Base-by-base conservation (phyloP, 2,329 filamentous ascomycete genomes). In the Graphium sp. region DNA sequence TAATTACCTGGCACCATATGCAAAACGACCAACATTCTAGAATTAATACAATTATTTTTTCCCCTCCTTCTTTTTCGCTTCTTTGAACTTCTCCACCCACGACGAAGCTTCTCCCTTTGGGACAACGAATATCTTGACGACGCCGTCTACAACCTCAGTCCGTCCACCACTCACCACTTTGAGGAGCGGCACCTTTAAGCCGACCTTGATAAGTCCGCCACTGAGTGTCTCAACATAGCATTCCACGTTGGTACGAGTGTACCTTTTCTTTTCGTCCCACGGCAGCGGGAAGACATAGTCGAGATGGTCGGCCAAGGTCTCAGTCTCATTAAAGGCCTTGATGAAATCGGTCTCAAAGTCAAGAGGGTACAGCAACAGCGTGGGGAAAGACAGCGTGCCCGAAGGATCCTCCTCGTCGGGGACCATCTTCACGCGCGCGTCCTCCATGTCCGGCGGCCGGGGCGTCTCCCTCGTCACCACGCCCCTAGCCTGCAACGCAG, bases 61-160 rank as follows among this genome's bases (percentile, higher is more conserved):
- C 26, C 41, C 45, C 43, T 34, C 58, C 44, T 62, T 59, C 4
- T 53, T 62, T 51, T 71, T 81, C 47, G 80, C 74, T 42, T 58
- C 65, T 58, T 94, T 95, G 48, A 84, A 85, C 41, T 89, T 79
- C 37, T 69, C 66, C 20, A 93, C 74, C 75, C 85, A 98, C n/a
- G 49, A 62, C 7, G 63, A 63, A 2, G 78, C 74, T 51, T 70
- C 72, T 4, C 49, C 52, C 42, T 66, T 75, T 0, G 87, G 87
- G 37, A 98, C 62, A 2, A 95, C 71, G 45, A 81, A 84, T 18
- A 98, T 71, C 45, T 62, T 73, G 15, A 95, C 68, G 36, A 95
- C 53, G 18, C 82, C 78, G 52, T 98, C 87, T 26, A 92, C 73
- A 7, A 98, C 64, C 53, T 92, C 85, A 6, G 91, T 71, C 44